A percentile compares a stretch with the other conserved stretches of the same genome.
Evolutionary conservation across 2,329 filamentous ascomycete species (phyloP).

Genomic region (Aspergillus fijiensis): DNA sequence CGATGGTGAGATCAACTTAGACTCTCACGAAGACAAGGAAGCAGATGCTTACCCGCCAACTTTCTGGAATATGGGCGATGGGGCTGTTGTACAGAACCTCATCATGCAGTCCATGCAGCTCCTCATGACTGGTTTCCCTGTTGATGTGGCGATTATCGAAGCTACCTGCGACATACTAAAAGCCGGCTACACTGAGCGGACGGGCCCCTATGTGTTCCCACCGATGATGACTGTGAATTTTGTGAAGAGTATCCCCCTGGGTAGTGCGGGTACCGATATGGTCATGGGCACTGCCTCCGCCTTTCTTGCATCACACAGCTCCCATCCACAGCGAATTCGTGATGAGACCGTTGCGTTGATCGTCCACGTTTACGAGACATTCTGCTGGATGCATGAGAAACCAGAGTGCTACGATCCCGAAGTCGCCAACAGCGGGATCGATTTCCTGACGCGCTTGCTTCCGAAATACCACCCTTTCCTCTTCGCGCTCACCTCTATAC

Average conservation of each 20-base stretch:
- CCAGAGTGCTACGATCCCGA: constrained; percentile 41
- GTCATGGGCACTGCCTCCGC: constrained; percentile 49
- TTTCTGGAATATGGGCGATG: constrained; percentile 40
- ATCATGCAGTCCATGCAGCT: constrained; percentile 44
- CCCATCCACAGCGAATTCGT: constrained; percentile 35
- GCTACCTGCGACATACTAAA: constrained; percentile 48
- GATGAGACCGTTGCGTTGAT: constrained; percentile 38
- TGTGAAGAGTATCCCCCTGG: constrained; percentile 41
- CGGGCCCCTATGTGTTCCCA: constrained; percentile 46
- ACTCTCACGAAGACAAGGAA: constrained; percentile 28
- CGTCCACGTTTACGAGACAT: constrained; percentile 39
- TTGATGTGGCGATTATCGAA: constrained; percentile 45
- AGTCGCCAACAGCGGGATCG: constrained; percentile 46
- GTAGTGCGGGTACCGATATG: constrained; percentile 41
- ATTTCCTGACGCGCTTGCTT: constrained; percentile 45
- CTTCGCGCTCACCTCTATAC: constrained; percentile 34
- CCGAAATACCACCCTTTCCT: constrained; percentile 43
- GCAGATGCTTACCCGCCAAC: constrained; percentile 31
- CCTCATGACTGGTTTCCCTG: constrained; percentile 41
- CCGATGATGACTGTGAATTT: constrained; percentile 43
- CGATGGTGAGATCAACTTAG: constrained; percentile 38
- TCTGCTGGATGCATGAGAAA: constrained; percentile 38
- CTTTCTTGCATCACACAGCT: constrained; percentile 45
- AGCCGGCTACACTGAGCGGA: constrained; percentile 47
- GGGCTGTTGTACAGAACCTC: constrained; percentile 32